Percentiles rank a stretch among this genome's conserved stretches.
These are phyloP conservation scores for Gaeumannomyces tritici DNA, from an alignment of 2,329 filamentous ascomycete genomes.

Conservation along the genomic window DNA sequence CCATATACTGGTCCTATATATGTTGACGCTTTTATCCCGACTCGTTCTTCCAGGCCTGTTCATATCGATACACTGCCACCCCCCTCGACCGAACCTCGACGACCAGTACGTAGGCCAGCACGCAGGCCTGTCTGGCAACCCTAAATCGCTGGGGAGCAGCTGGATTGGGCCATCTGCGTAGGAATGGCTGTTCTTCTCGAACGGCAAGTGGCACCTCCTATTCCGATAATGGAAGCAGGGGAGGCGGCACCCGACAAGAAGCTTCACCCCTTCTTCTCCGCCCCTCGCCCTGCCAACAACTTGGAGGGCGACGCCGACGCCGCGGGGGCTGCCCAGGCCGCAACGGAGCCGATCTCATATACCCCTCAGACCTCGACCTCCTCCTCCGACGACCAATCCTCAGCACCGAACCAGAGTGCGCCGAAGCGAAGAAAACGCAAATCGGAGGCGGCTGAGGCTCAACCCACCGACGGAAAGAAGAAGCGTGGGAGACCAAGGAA, in stretches of 20 bases:
- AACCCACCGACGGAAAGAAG: constrained; percentile 9
- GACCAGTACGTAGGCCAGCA: neutral
- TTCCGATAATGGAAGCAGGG: neutral
- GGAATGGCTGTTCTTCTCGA: constrained; percentile 2
- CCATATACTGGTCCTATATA: neutral
- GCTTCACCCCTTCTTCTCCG: constrained; percentile 45
- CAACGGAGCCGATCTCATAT: neutral
- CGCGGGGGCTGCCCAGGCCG: neutral
- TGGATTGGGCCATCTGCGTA: neutral
- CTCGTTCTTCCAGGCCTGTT: neutral
- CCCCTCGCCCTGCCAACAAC: constrained; percentile 12
- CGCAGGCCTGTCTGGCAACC: neutral
- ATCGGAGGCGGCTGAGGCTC: constrained; percentile 6
- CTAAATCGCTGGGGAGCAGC: neutral
- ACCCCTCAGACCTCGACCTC: neutral
- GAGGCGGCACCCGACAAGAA: constrained; percentile 23
- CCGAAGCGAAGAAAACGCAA: constrained; percentile 1
- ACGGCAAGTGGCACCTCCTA: neutral
- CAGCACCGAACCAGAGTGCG: neutral
- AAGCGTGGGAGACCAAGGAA: constrained; percentile 16
- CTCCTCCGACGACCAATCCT: neutral
- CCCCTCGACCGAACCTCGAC: neutral
- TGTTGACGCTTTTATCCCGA: neutral
- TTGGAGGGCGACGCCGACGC: neutral
- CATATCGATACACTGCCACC: neutral